Evolutionary conservation across 2,329 filamentous ascomycete genomes (phyloP), one percentile per base, ranked within the genome.

Genomic region (Trichoderma atrobrunneum): DNA sequence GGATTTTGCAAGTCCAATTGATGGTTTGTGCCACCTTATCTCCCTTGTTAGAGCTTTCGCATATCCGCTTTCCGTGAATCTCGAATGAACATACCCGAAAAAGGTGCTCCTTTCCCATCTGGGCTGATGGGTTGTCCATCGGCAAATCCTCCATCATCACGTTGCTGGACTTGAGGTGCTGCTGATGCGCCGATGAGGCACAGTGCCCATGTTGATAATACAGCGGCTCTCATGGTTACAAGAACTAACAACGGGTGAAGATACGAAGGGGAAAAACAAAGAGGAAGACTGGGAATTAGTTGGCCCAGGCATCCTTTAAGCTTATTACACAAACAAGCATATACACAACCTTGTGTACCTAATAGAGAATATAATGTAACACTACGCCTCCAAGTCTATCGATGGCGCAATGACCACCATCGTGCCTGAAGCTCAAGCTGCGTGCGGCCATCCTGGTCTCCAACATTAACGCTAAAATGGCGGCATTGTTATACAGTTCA

Each of bases 1-100:
- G 90, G 90, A 75, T 92, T 91, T 73, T 89, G 85, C 2, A 88
- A 79, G 75, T 92, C 90, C 28, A 91, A 79, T 65, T 85, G 81
- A 63, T 85, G 82, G 77, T 92, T 90, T 26, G 90, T 92, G 32
- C 89, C 90, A 18, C 90, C 90, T 91, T 39, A n/a, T 10, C n/a
- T 24, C 3, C 10, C 8, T 4, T 34, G 30, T 36, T 5, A 48
- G 51, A 32, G 8, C 2, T 60, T 24, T 24, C 16, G 39, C 18
- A n/a, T 43, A 32, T 34, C 24, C 11, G 8, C 0, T 26, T 6
- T 21, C 6, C 12, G 12, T 21, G 18, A 54, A 14, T 26, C 7
- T 3, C 3, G 24, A 30, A 7, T 11, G 28, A 64, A 74, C 80
- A 60, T 82, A 90, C 90, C 89, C 43, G 87, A 77, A 30, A 92